These are phyloP conservation scores for Sugiyamaella castrensis DNA, from an alignment of 1,139 yeast genomes.

Conservation along the genomic window DNA sequence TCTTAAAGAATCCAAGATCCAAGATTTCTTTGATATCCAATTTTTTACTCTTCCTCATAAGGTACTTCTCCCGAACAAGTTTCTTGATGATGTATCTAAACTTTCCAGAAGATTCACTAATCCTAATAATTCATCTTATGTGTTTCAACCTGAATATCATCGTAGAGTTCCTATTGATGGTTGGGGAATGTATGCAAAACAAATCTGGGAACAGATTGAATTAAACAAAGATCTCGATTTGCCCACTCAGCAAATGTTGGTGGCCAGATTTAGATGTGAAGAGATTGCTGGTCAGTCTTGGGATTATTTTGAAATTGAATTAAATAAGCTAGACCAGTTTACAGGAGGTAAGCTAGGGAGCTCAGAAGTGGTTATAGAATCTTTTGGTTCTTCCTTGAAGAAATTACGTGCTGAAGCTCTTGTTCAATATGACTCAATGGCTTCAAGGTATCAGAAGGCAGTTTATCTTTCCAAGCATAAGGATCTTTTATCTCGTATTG, in stretches of 20 bases:
- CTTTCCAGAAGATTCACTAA: constrained; percentile 59
- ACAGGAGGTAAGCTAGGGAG: constrained; percentile 25
- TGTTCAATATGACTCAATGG: constrained; percentile 58
- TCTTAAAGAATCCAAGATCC: constrained; percentile 50
- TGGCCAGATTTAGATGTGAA: constrained; percentile 92
- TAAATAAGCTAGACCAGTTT: constrained; percentile 27
- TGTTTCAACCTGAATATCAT: constrained; percentile 71
- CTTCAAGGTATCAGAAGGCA: constrained; percentile 64
- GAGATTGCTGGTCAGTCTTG: constrained; percentile 63
- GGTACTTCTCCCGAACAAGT: constrained; percentile 71
- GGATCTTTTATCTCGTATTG: constrained; percentile 41
- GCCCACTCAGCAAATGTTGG: constrained; percentile 94
- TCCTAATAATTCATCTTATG: constrained; percentile 30
- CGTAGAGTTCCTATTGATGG: constrained; percentile 91
- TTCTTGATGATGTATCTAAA: constrained; percentile 55
- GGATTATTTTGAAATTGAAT: constrained; percentile 45
- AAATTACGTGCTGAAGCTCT: constrained; percentile 41
- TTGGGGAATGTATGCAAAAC: constrained; percentile 88
- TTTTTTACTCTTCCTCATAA: constrained; percentile 86
- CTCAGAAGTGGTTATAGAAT: constrained; percentile 23
- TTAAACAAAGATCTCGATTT: constrained; percentile 88
- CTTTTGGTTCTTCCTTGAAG: constrained; percentile 33
- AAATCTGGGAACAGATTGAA: constrained; percentile 93
- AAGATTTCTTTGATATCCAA: constrained; percentile 80
- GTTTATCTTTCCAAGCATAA: constrained; percentile 64